Percentiles rank a stretch among this genome's conserved stretches.
Conservation (phyloP, 192 early-diverging fungal genomes). For the Entomortierella lignicola region DNA sequence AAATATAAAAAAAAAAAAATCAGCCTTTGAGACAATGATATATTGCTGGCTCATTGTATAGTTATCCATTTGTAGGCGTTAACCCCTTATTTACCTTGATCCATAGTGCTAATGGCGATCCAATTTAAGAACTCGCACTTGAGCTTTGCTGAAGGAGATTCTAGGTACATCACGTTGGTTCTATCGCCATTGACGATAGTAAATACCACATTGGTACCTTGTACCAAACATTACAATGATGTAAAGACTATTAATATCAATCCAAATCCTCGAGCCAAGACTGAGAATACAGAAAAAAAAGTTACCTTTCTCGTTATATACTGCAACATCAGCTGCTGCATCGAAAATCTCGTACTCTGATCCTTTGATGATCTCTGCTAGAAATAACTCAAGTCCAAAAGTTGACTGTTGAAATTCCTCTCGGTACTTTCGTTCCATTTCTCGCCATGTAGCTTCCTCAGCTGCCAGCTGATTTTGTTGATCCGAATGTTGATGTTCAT, state of each 20-base stretch:
- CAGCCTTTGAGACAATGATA: too few species aligned
- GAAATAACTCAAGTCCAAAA: slow-evolving; percentile 31
- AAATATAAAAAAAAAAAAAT: neutral
- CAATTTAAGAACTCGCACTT: slow-evolving; percentile 44
- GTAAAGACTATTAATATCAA: too few species aligned
- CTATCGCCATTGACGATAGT: slow-evolving; percentile 25
- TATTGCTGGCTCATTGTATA: too few species aligned
- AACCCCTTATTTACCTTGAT: slow-evolving; percentile 11
- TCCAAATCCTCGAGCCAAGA: too few species aligned
- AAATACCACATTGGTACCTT: slow-evolving; percentile 37
- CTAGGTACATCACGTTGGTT: slow-evolving; percentile 44
- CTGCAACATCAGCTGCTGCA: neutral
- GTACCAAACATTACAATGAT: neutral
- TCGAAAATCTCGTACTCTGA: slow-evolving; percentile 42
- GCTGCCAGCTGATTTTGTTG: neutral
- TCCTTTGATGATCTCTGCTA: slow-evolving; percentile 15
- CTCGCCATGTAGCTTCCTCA: slow-evolving; percentile 10
- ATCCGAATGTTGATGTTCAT: slow-evolving; percentile 17
- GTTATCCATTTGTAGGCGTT: too few species aligned
- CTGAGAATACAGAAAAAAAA: too few species aligned
- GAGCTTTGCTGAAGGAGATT: slow-evolving; percentile 41
- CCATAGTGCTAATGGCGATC: slow-evolving; percentile 26
- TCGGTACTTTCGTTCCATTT: slow-evolving; percentile 19
- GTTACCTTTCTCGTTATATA: slow-evolving; percentile 34
- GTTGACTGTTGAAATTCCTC: slow-evolving; percentile 35